Evolutionary conservation across 2,329 filamentous ascomycete genomes (phyloP), one percentile per base, ranked within the genome.

Genomic region (Colletotrichum sidae): DNA sequence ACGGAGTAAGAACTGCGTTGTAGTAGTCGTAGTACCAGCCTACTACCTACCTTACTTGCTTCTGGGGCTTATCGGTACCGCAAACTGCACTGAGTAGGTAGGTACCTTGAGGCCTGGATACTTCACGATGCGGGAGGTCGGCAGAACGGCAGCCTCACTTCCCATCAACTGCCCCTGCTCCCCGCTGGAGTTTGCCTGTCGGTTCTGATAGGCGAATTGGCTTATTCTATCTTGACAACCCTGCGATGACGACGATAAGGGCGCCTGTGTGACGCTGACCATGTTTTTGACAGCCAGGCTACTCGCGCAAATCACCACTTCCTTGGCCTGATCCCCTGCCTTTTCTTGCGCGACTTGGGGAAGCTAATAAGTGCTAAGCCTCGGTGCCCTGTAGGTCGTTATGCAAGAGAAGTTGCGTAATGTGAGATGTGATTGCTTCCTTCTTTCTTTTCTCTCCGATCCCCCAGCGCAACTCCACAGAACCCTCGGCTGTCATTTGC

Each of bases 131-230:
- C 25, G 25, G 25, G 25, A 25, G 25, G 25, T 25, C 25, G 25
- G 25, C 25, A 25, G 25, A 25, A 25, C 25, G 17, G 6, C 44
- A 56, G 54, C 33, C 54, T 56, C 54, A 38, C 39, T 15, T 42
- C 37, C 46, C 35, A 8, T 41, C 13, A 50, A 33, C 25, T 25
- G 25, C 25, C 25, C 25, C 25, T 25, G 25, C 25, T 25, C 25
- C 25, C 25, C 25, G 25, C 25, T 25, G 25, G 25, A 25, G 25
- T 25, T 5, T 25, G 25, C 25, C 25, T 25, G 25, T 25, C 25
- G 35, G 34, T 8, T 41, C 33, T 50, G 55, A 57, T 44, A 57
- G 55, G 55, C 35, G 33, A 57, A 50, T 57, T 57, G 55, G 35
- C 13, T 49, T 57, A 11, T 38, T 7, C 13, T 12, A 7, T 39